Evolutionary conservation across 805 yeast species (phyloP), one percentile per base, ranked within the genome.

Genomic region (Ogataea philodendri): DNA sequence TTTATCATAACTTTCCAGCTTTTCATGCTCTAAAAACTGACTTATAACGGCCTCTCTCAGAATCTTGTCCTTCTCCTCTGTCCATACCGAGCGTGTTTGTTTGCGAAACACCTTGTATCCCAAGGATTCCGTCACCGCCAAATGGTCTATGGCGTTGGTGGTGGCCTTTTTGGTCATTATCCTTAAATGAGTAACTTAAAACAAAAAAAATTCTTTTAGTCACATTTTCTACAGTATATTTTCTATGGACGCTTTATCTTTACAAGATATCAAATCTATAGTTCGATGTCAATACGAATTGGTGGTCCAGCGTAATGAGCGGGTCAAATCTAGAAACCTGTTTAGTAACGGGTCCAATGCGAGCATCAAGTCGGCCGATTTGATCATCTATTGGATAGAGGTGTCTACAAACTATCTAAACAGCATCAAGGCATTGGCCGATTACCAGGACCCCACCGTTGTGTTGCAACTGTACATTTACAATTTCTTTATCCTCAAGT

Each of bases 91-190:
- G 37, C 90, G 63, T 4, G 76, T 65, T 15, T 65, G 75, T 35
- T 81, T 67, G 24, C 90, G 61, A 52, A 78, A 80, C 2, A 88
- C 84, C 48, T 81, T 83, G 52, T 78, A 81, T 5, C 93, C 93
- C 7, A 84, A 59, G 2, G 84, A 74, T 51, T 81, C 83, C 4
- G 90, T 80, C 20, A 83, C 70, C 4, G 76, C 71, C 30, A 75
- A 50, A 26, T 77, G 76, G 48, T 75, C 80, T 19, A 75, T 59
- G 4, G 48, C 45, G 9, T 57, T 52, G 3, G 46, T 35, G n/a
- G 32, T 15, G 24, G 33, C 28, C 21, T 25, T 22, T 29, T 29
- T 35, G 26, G 39, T 35, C 39, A 35, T 35, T 9, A 10, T 18
- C 10, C 17, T 16, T 9, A 11, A 16, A 15, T n/a, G n/a, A n/a